A percentile compares a stretch with the other conserved stretches of the same genome.
These are phyloP conservation scores for Pontederia paniculata DNA, from an alignment of 176 grass and related monocot genomes.

Conservation along the genomic window DNA sequence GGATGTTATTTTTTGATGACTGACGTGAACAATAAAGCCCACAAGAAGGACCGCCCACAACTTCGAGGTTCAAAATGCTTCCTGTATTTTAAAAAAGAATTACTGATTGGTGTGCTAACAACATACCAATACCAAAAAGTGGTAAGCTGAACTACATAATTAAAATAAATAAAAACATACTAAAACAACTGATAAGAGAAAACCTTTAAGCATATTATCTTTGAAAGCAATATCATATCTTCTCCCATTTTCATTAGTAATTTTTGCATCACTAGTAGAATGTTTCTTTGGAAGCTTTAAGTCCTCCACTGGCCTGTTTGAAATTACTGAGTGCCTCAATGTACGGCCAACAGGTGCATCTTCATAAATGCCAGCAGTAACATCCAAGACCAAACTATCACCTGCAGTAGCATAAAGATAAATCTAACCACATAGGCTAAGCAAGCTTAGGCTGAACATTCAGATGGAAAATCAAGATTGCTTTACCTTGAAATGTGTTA, in stretches of 20 bases:
- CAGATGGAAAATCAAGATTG: not conserved
- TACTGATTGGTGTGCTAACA: slow-evolving; percentile 26
- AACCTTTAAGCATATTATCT: slow-evolving; percentile 42
- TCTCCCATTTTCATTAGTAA: slow-evolving; percentile 17
- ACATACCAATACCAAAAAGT: slow-evolving; percentile 23
- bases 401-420: slow-evolving; percentile 35
- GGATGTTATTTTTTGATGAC: slow-evolving; percentile 27
- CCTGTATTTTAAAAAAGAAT: slow-evolving; percentile 55
- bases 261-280: slow-evolving; percentile 14
- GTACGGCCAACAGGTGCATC: slow-evolving; percentile 37
- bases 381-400: slow-evolving; percentile 54
- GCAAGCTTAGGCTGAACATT: not conserved
- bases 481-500: slow-evolving; percentile 38
- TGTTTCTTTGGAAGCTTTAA: slow-evolving; percentile 30
- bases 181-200: slow-evolving; percentile 13
- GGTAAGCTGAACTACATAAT: not conserved
- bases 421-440: not conserved
- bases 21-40: slow-evolving; percentile 45
- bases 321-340: slow-evolving; percentile 29
- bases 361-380: slow-evolving; percentile 40
- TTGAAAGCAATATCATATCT: slow-evolving; percentile 20
- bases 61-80: slow-evolving; percentile 50
- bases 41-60: slow-evolving; percentile 59
- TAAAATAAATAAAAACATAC: slow-evolving; percentile 6
- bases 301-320: slow-evolving; percentile 29